Percentiles rank a stretch among this genome's conserved stretches.
Evolutionary conservation across 2,329 filamentous ascomycete genomes (phyloP).

Genomic region (Colletotrichum brevisporum): DNA sequence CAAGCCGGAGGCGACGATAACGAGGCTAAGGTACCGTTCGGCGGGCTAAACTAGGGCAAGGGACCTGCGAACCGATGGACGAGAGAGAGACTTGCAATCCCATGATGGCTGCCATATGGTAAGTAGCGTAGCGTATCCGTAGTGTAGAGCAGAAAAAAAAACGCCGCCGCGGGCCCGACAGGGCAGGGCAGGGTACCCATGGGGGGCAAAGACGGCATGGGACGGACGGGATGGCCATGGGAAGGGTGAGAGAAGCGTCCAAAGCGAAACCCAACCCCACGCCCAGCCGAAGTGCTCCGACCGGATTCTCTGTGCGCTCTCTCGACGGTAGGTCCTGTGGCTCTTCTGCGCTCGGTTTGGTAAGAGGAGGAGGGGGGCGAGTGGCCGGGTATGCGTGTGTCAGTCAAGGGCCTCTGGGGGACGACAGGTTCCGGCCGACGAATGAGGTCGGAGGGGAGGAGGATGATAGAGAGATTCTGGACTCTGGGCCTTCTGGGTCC

Average conservation of each 20-base stretch:
- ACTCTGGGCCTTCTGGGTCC: constrained; percentile 30
- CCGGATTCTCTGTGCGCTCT: constrained; percentile 34
- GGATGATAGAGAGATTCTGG: constrained; percentile 26
- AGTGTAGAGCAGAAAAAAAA: neutral
- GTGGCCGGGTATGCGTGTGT: constrained; percentile 38
- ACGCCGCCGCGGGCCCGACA: neutral
- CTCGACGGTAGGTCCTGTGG: constrained; percentile 20
- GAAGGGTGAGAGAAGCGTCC: neutral
- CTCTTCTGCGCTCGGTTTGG: constrained; percentile 25
- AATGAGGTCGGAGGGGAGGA: constrained; percentile 34
- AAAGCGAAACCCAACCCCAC: constrained; percentile 38
- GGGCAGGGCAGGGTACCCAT: constrained; percentile 4
- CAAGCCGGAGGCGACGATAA: neutral
- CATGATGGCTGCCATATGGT: constrained; percentile 10
- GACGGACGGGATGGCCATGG: constrained; percentile 1
- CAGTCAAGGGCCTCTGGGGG: constrained; percentile 31
- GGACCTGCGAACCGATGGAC: constrained; percentile 5
- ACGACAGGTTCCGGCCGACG: constrained; percentile 27
- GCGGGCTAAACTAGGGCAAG: constrained; percentile 22
- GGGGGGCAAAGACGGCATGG: neutral
- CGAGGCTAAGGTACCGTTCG: constrained; percentile 27
- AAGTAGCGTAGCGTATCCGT: constrained; percentile 7
- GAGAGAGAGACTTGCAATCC: constrained; percentile 15
- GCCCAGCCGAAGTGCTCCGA: constrained; percentile 34
- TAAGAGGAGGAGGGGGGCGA: neutral